Evolutionary conservation across 495 filamentous ascomycete genomes (phyloP).

Genomic region (Trichoderma erinaceum): DNA sequence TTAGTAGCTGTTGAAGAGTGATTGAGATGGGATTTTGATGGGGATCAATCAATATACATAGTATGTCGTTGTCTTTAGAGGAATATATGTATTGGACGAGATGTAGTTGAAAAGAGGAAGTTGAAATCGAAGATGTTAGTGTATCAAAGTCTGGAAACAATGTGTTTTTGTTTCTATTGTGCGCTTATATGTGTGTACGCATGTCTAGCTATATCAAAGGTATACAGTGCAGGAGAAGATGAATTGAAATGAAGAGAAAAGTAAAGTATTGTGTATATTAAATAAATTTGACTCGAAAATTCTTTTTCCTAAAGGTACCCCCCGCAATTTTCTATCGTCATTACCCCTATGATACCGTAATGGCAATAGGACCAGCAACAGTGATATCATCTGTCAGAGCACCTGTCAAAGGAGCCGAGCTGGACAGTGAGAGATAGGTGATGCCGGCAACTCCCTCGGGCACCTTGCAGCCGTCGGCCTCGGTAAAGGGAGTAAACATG

Average conservation of each 20-base stretch:
- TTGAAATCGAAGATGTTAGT: no score
- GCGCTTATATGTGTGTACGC: background rate
- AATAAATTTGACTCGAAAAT: slow-evolving; percentile 3
- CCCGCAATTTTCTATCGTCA: background rate
- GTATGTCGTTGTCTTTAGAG: no score
- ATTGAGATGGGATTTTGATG: background rate
- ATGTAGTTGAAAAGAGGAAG: no score
- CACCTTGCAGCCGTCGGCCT: slow-evolving; percentile 42
- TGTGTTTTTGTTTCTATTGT: no score
- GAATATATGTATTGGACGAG: no score
- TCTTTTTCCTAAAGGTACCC: background rate
- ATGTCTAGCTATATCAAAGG: background rate
- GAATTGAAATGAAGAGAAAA: background rate
- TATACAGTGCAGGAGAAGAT: background rate
- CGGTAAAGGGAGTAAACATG: slow-evolving; percentile 43
- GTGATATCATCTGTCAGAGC: slow-evolving; percentile 45
- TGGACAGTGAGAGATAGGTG: slow-evolving; percentile 49
- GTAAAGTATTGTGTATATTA: background rate
- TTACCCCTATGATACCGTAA: slow-evolving; percentile 41
- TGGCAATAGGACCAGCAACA: slow-evolving; percentile 46
- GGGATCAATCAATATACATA: no score
- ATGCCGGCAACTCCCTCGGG: slow-evolving; percentile 48
- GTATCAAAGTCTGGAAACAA: no score
- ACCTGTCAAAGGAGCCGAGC: slow-evolving; percentile 34
- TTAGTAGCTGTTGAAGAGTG: background rate